Percentiles rank a stretch among this genome's conserved stretches.
These are phyloP conservation scores for Emergomyces pasteurianus DNA, from an alignment of 2,329 filamentous ascomycete genomes.

Conservation along the genomic window DNA sequence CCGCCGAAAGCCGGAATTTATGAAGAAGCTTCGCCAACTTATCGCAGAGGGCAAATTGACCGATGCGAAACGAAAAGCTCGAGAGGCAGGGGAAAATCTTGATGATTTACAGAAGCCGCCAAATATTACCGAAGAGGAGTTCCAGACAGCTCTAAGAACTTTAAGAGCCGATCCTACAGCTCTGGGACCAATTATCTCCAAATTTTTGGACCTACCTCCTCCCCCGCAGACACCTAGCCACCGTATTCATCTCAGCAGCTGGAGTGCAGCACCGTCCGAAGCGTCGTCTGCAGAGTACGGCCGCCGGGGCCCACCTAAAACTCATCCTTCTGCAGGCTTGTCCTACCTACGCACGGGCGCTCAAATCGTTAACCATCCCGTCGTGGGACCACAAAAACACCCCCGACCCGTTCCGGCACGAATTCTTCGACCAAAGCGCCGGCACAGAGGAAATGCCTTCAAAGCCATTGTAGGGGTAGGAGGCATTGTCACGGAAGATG, in stretches of 20 bases:
- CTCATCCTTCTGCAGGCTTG: conserved; percentile 54
- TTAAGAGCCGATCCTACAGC: conserved; percentile 31
- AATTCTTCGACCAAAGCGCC: conserved; percentile 39
- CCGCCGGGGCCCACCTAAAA: conserved; percentile 42
- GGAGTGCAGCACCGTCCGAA: conserved; percentile 23
- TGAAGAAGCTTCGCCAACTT: conserved; percentile 25
- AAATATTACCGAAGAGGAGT: conserved; percentile 34
- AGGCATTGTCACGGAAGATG: conserved; percentile 30
- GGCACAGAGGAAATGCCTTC: conserved; percentile 20
- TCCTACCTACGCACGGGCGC: conserved; percentile 47
- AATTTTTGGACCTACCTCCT: conserved; percentile 46
- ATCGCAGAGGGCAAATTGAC: conserved; percentile 23
- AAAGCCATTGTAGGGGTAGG: conserved; percentile 29
- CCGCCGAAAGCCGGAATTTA: conserved; percentile 27
- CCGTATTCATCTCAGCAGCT: conserved; percentile 24
- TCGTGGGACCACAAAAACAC: conserved; percentile 46
- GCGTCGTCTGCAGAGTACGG: conserved; percentile 33
- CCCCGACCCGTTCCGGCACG: conserved; percentile 45
- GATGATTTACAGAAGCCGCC: conserved; percentile 14
- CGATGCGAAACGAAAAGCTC: conserved; percentile 26
- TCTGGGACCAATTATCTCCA: conserved; percentile 41
- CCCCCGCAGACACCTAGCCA: conserved; percentile 25
- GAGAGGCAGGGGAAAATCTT: conserved; percentile 30
- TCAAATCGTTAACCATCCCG: conserved; percentile 47
- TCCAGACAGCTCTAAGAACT: conserved; percentile 34